Base-by-base conservation (phyloP, 2,329 filamentous ascomycete species). In the Graphiopsis chlorocephala region DNA sequence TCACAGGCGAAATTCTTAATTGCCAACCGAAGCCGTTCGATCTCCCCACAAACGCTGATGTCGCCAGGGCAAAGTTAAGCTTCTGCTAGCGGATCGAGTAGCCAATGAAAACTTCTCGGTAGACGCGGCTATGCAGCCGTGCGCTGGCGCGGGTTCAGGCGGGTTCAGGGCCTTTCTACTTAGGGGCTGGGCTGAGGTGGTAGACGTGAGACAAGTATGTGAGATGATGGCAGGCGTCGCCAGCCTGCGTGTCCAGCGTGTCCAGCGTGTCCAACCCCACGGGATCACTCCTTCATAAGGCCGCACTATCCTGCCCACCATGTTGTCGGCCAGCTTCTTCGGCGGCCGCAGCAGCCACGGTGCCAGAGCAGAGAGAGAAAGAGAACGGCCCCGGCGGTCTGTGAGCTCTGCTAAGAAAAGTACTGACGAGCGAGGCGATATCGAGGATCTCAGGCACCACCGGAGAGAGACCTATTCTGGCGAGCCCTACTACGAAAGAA, bases 391-490 rank as follows among this genome's bases (percentile, higher is more conserved):
- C 52, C 63, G 63, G 25, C 63, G 65, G 63, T 66, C 66, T 35
- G 66, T 50, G n/a, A 53, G 68, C 15, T 65, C 68, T 29, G 56
- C 38, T 23, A 68, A 65, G 50, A 68, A 63, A 47, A 64, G 47
- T 57, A 56, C 52, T 25, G 60, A 67, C 48, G 65, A 67, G 63
- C 67, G 77, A 67, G 68, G 77, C 26, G 78, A 80, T 65, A 65
- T 80, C 45, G 76, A 79, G 60, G 78, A 80, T 60, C 66, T 80
- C 57, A 69, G 78, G 61, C 72, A 72, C 33, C 73, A 72, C 38
- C 72, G 73, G 62, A 67, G 79, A 68, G 73, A 74, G 31, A 74
- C 75, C 5, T 81, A 81, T 68, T 79, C 70, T 60, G 66, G 73
- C 61, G 71, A 55, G 12, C 74, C 62, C n/a, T 71, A 73, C 31